Base-by-base conservation (phyloP, 176 grass and related monocot genomes). In the Elaeis guineensis region DNA sequence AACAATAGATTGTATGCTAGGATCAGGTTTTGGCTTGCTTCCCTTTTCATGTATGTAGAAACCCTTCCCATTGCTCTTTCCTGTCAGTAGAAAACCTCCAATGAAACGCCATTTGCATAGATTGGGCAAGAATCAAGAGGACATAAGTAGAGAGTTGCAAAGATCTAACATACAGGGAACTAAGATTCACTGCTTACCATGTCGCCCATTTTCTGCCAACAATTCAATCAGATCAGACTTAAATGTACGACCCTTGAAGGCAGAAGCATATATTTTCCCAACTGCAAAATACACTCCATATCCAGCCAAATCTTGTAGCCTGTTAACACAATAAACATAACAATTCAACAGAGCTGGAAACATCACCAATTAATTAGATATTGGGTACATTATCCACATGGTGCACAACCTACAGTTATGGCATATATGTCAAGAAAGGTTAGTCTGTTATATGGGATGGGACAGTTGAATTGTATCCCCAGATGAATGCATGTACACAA, bases 31-130 rank as follows among this genome's bases (percentile, higher is more conserved):
- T 69, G 92, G 92, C 67, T 85, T 97, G 57, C 70, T 77, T 26
- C 92, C 92, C 78, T 89, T 98, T 74, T 98, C 87, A 79, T 85
- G 89, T 52, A 86, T 76, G 73, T 98, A 98, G 58, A 89, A 98
- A 58, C 93, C 88, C 82, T 98, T 98, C 15, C 88, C 93, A 55
- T 98, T 98, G 16, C 5, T 66, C 51, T 98, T 98, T 51, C 93
- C 93, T 98, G 80, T 53, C 44, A 56, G 28, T 29, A 8, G n/a
- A 60, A 29, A 67, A 72, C 19, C 35, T 44, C 35, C 35, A 44
- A 44, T 44, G 35, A 44, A 44, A 44, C 14, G 35, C 9, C 35
- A 44, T 44, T 12, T 44, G 35, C 11, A 12, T 12, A 44, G 7
- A 44, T 44, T 44, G 8, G 35, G 14, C 35, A 44, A 14, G 35